Evolutionary conservation across 805 yeast species (phyloP), one percentile per base, ranked within the genome.

Genomic region (Priceomyces haplophilus): DNA sequence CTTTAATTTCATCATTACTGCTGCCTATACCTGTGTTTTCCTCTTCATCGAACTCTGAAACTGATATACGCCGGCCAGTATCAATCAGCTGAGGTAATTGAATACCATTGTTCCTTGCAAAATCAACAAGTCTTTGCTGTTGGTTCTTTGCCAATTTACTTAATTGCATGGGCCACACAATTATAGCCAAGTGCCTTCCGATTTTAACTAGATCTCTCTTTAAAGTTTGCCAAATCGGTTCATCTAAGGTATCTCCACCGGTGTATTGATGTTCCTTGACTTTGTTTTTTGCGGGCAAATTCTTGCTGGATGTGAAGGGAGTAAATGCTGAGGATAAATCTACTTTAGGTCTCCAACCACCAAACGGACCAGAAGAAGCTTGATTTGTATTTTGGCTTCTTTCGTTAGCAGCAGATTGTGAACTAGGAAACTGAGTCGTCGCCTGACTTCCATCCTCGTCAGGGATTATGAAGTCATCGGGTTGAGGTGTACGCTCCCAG

Each of bases 201-300:
- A 70, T 69, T 40, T 65, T 68, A 3, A 51, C 38, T 13, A 69
- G 44, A 46, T 70, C 76, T 42, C 75, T 52, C 23, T 55, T 54
- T 47, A 83, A 60, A 0, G 89, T 83, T 24, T 70, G 64, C 54
- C 67, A 56, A 7, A 83, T 83, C 0, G 88, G 86, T 61, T 83
- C 89, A 54, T 83, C 88, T 10, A 83, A 62, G 2, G 89, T 83
- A 54, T 83, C 85, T 21, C 86, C 85, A 2, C 88, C 88, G 16
- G 79, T 58, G 54, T 73, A 80, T 47, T 77, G 82, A 37, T 78
- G 65, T 54, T 78, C 83, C 35, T 56, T 52, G 31, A 67, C 53
- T 29, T 52, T 58, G 44, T 54, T 60, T 42, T 54, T 54, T 3
- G 50, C 57, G 3, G 52, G 44, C 39, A 54, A 49, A 12, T 41